These are phyloP conservation scores for Thyridium curvatum DNA, from an alignment of 2,329 filamentous ascomycete genomes.

Conservation along the genomic window DNA sequence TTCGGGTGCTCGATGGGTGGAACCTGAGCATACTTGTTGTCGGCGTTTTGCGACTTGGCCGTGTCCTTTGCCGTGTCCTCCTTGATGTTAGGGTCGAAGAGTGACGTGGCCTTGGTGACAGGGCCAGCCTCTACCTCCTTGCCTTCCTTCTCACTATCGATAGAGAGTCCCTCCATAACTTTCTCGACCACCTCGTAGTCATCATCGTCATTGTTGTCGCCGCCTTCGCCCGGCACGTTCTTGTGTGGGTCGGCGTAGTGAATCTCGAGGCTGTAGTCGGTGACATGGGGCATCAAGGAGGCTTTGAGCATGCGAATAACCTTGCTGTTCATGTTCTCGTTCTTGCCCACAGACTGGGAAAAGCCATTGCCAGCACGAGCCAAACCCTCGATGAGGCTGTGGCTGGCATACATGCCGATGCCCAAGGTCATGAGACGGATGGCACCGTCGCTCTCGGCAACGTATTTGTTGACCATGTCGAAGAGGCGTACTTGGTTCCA, in stretches of 20 bases:
- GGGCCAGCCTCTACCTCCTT: conserved; percentile 6
- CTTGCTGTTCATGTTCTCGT: conserved; percentile 63
- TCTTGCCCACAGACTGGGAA: conserved; percentile 52
- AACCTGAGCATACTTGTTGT: conserved; percentile 40
- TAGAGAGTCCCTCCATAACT: conserved; percentile 39
- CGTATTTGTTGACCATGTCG: conserved; percentile 33
- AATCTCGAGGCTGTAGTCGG: conserved; percentile 57
- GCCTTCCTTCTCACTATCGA: conserved; percentile 22
- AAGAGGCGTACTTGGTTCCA: conserved; percentile 40
- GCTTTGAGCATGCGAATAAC: conserved; percentile 70
- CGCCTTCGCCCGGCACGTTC: not conserved
- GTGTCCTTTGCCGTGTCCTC: conserved; percentile 30
- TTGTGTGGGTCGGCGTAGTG: conserved; percentile 44
- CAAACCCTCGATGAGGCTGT: conserved; percentile 47
- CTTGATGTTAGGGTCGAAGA: conserved; percentile 48
- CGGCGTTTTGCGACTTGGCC: conserved; percentile 10
- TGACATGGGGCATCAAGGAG: conserved; percentile 59
- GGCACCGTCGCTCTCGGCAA: conserved; percentile 30
- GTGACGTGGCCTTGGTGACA: conserved; percentile 42
- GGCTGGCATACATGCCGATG: conserved; percentile 43
- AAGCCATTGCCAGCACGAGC: conserved; percentile 51
- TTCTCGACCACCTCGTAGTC: conserved; percentile 60
- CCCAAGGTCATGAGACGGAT: conserved; percentile 50
- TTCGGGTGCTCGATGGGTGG: conserved; percentile 46
- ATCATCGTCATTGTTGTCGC: conserved; percentile 24